Conservation (phyloP, 2,329 filamentous ascomycete genomes). For the Hirsutella thompsonii region DNA sequence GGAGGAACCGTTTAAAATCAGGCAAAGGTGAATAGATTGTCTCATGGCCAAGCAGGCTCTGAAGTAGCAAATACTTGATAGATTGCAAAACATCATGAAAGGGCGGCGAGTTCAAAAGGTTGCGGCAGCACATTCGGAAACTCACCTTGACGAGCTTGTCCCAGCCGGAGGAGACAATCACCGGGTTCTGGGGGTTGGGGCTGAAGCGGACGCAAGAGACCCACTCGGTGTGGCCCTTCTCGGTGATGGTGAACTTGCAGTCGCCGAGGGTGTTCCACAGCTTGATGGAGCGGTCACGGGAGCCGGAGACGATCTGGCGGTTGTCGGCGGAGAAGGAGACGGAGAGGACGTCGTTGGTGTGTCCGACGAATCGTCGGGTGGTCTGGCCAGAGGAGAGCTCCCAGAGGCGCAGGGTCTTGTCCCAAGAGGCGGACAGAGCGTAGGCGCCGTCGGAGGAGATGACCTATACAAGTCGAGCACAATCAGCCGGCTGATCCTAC, state of each 20-base stretch:
- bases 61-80: conserved; percentile 99
- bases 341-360: conserved; percentile 98
- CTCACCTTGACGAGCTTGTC: conserved; percentile 99
- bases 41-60: conserved; percentile 94
- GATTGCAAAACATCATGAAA: conserved; percentile 79
- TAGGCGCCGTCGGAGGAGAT: conserved; percentile 99
- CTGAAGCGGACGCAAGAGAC: conserved; percentile 99
- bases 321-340: conserved; percentile 99
- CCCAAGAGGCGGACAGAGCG: conserved; percentile 96
- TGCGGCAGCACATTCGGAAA: conserved; percentile 13
- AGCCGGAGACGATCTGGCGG: conserved; percentile 98
- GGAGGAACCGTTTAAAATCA: neutral
- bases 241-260: conserved; percentile 99
- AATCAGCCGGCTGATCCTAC: conserved; percentile 10
- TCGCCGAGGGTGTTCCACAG: conserved; percentile 99
- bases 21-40: conserved; percentile 81
- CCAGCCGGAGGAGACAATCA: conserved; percentile 97
- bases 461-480: conserved; percentile 48
- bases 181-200: conserved; percentile 99
- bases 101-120: conserved; percentile 1
- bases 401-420: conserved; percentile 99
- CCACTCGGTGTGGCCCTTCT: conserved; percentile 99
- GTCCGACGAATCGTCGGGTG: conserved; percentile 96
- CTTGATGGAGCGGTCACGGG: conserved; percentile 98
- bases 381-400: conserved; percentile 95